Conservation (phyloP, 208 protist genomes). For the Jaenimonas drosophilae region DNA sequence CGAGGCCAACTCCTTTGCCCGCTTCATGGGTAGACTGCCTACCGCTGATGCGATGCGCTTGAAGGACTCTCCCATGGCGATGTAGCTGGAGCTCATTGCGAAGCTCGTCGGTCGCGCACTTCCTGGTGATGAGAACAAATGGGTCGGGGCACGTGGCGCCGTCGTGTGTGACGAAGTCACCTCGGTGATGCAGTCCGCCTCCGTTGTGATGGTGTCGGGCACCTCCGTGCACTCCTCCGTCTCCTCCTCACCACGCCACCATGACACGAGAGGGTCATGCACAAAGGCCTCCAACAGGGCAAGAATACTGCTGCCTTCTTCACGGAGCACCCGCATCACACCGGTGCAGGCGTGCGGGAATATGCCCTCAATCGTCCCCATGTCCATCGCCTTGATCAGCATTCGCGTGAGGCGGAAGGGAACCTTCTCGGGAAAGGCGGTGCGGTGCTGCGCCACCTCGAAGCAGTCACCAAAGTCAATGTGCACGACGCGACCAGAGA, state of each 20-base stretch:
- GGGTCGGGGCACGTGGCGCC: too few relatives aligned
- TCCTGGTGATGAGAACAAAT: too few relatives aligned
- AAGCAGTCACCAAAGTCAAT: slow-evolving; percentile 99
- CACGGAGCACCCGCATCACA: slow-evolving; percentile 97
- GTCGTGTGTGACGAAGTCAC: not conserved
- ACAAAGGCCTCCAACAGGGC: slow-evolving; percentile 99
- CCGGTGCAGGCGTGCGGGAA: slow-evolving; percentile 97
- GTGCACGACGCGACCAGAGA: slow-evolving; percentile 98
- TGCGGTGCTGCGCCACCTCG: slow-evolving; percentile 97
- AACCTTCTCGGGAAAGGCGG: slow-evolving; percentile 98
- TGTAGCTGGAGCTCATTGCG: slow-evolving; percentile 20
- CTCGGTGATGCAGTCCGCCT: not conserved
- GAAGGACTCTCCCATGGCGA: slow-evolving; percentile 24
- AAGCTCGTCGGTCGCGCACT: too few relatives aligned
- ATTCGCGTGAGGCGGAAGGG: slow-evolving; percentile 99
- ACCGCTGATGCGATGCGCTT: slow-evolving; percentile 14
- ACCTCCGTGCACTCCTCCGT: slow-evolving; percentile 10
- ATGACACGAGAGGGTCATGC: slow-evolving; percentile 99
- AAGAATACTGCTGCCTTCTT: slow-evolving; percentile 98
- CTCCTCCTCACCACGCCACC: slow-evolving; percentile 86
- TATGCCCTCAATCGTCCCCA: slow-evolving; percentile 98
- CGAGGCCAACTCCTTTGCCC: too few relatives aligned
- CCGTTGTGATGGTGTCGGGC: not conserved
- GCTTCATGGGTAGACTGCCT: slow-evolving; percentile 10
- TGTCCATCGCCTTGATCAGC: slow-evolving; percentile 99